These are phyloP conservation scores for Dothidotthia symphoricarpi DNA, from an alignment of 2,329 filamentous ascomycete species.

Conservation along the genomic window DNA sequence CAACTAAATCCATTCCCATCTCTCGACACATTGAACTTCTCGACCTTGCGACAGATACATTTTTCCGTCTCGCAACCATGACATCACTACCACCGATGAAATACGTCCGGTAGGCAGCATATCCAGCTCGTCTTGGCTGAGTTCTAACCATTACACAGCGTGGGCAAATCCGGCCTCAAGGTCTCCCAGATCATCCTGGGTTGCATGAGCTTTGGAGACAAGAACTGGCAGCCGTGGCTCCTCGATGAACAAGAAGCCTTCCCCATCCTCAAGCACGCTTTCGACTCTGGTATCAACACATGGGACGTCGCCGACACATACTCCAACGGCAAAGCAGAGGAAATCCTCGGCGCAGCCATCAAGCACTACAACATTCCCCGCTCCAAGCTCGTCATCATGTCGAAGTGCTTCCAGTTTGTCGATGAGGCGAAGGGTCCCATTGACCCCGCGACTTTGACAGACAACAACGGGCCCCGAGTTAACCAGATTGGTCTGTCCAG, in stretches of 20 bases:
- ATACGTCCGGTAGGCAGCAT: no score
- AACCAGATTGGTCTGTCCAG: constrained; percentile 41
- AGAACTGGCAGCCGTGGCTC: constrained; percentile 19
- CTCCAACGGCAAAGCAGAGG: constrained; percentile 30
- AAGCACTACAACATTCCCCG: constrained; percentile 30
- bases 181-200: constrained; percentile 36
- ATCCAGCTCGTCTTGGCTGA: no score
- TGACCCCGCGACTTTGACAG: neutral
- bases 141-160: neutral
- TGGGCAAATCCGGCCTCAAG: constrained; percentile 41
- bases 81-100: no score
- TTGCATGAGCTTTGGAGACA: constrained; percentile 24
- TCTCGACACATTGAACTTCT: no score
- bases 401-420: constrained; percentile 20
- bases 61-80: no score
- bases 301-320: constrained; percentile 43
- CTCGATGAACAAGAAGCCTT: constrained; percentile 41
- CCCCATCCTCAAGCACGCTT: constrained; percentile 43
- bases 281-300: constrained; percentile 46
- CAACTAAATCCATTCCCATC: no score
- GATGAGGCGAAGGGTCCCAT: neutral
- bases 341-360: constrained; percentile 30
- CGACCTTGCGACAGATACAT: no score
- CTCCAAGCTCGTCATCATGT: constrained; percentile 30
- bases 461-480: constrained; percentile 24